Conservation (phyloP, 495 filamentous ascomycete species). For the Penicillium arizonense region DNA sequence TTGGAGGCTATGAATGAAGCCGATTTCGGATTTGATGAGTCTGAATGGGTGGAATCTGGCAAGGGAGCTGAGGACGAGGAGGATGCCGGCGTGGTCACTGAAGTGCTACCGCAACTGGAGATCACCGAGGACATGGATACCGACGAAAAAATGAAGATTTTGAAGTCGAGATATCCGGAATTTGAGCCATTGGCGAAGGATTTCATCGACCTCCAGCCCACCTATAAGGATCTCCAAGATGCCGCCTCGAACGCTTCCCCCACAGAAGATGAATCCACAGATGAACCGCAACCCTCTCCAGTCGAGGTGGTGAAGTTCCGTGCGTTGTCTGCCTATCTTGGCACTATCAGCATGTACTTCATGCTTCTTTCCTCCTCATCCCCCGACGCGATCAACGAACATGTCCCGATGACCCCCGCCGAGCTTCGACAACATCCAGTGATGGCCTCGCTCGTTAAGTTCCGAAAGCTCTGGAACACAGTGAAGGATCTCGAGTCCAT, state of each 20-base stretch:
- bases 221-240: conserved; percentile 55
- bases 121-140: conserved; percentile 75
- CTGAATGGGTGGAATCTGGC: conserved; percentile 66
- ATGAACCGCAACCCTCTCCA: conserved; percentile 32
- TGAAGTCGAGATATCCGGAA: conserved; percentile 84
- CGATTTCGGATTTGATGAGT: conserved; percentile 90
- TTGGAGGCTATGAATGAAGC: conserved; percentile 79
- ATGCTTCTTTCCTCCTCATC: conserved; percentile 78
- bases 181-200: conserved; percentile 84
- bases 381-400: conserved; percentile 45
- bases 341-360: conserved; percentile 88
- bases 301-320: conserved; percentile 67
- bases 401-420: conserved; percentile 57
- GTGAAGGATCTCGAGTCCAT: conserved; percentile 55
- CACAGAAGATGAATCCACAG: conserved; percentile 27
- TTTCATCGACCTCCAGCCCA: conserved; percentile 66
- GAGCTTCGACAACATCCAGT: conserved; percentile 84
- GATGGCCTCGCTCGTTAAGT: conserved; percentile 80
- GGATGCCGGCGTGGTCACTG: conserved; percentile 63
- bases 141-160: conserved; percentile 71
- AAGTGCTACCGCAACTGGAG: conserved; percentile 77
- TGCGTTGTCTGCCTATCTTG: conserved; percentile 79
- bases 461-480: conserved; percentile 74
- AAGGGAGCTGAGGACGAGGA: conserved; percentile 35
- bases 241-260: conserved; percentile 54